These are phyloP conservation scores for Tripterygium wilfordii DNA, from an alignment of 177 flowering plant species.

Conservation along the genomic window DNA sequence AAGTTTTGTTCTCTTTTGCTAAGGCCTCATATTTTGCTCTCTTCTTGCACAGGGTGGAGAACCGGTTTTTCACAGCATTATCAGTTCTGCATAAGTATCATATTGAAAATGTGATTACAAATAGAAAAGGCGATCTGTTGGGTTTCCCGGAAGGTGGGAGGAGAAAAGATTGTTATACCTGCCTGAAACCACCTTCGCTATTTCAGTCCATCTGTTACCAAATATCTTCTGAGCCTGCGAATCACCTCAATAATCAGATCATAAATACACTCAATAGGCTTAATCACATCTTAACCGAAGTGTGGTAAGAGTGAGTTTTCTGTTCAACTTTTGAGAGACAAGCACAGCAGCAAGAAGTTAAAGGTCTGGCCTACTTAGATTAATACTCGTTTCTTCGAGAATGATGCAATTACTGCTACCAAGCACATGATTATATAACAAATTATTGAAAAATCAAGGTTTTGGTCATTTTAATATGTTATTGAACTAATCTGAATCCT, in stretches of 20 bases:
- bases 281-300: not conserved
- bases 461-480: not conserved
- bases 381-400: not conserved
- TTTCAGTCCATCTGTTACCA: conserved; percentile 98
- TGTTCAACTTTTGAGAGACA: conserved; percentile 10
- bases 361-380: conserved; percentile 5
- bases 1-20: conserved; percentile 60
- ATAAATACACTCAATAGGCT: not conserved
- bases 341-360: conserved; percentile 3
- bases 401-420: too few relatives aligned
- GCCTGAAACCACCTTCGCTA: conserved; percentile 98
- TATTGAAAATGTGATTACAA: not conserved
- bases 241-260: conserved; percentile 14
- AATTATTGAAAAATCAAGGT: too few relatives aligned
- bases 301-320: not conserved
- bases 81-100: conserved; percentile 65
- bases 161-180: conserved; percentile 43
- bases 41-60: conserved; percentile 90
- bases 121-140: not conserved
- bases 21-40: conserved; percentile 76
- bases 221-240: conserved; percentile 90
- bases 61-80: conserved; percentile 98
- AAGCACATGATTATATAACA: too few relatives aligned
- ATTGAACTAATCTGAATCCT: not conserved
- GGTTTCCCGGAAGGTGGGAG: not conserved